A percentile compares a stretch with the other conserved stretches of the same genome.
Conservation (phyloP, 2,329 filamentous ascomycete genomes). For the Ustulina deusta region DNA sequence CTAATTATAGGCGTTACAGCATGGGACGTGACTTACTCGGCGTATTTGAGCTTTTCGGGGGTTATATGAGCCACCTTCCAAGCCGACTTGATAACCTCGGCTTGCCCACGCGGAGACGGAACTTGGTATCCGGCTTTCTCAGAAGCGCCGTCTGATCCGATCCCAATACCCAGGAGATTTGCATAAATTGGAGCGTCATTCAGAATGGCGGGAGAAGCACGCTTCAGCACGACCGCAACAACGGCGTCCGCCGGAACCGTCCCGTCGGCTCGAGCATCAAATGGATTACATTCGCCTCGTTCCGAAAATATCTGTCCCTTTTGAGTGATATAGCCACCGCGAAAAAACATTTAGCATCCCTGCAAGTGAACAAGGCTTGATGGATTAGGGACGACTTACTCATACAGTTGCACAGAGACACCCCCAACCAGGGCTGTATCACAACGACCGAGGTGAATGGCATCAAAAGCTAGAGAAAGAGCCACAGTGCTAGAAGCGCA, state of each 20-base stretch:
- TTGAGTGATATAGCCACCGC: constrained; percentile 12
- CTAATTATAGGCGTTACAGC: too few relatives aligned
- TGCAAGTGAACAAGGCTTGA: too few relatives aligned
- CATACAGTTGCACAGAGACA: constrained; percentile 3
- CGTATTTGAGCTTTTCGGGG: too few relatives aligned
- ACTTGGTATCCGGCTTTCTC: constrained; percentile 16
- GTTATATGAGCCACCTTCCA: constrained; percentile 19
- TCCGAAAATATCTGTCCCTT: constrained; percentile 14
- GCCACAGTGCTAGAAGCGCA: constrained; percentile 13
- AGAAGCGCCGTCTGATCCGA: constrained; percentile 9
- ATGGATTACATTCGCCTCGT: constrained; percentile 11
- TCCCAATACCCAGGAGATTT: constrained; percentile 2
- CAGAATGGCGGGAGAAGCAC: too few relatives aligned
- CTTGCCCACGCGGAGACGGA: constrained; percentile 10
- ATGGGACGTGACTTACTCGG: too few relatives aligned
- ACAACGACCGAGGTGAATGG: constrained; percentile 11
- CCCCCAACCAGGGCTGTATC: constrained; percentile 14
- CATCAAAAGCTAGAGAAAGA: constrained; percentile 5
- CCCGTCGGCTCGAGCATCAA: constrained; percentile 13
- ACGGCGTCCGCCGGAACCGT: constrained; percentile 9
- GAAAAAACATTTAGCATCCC: too few relatives aligned
- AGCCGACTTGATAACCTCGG: constrained; percentile 6
- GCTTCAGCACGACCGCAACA: constrained; percentile 12
- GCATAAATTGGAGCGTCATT: constrained; percentile 8
- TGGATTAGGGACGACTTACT: too few relatives aligned